A percentile compares a stretch with the other conserved stretches of the same genome.
phyloP scores from a whole-genome alignment of 2,329 filamentous ascomycete species.

The Aspergillus sojae region DNA sequence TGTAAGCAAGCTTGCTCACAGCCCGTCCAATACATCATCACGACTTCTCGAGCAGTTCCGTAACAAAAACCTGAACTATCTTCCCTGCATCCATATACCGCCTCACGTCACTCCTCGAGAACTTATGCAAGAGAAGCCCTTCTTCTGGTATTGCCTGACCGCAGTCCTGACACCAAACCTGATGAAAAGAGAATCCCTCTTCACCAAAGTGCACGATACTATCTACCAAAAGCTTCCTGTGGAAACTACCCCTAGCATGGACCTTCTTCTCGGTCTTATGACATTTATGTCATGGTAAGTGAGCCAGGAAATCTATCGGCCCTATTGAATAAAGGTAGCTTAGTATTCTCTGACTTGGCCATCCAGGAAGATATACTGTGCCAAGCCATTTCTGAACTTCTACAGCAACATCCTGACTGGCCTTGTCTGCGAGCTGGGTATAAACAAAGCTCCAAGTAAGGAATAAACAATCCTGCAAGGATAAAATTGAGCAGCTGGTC shows the following conservation, averaged over 20 bases:
- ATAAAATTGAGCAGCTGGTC: neutral
- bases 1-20: slow-evolving; percentile 37
- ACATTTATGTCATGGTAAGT: slow-evolving; percentile 48
- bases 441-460: neutral
- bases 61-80: slow-evolving; percentile 44
- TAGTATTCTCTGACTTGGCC: neutral
- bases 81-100: slow-evolving; percentile 51
- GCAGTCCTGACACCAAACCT: slow-evolving; percentile 50
- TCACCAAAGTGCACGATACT: slow-evolving; percentile 47
- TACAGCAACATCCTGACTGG: slow-evolving; percentile 18
- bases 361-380: neutral
- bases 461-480: neutral
- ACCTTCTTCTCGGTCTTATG: slow-evolving; percentile 57
- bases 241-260: slow-evolving; percentile 50
- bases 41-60: slow-evolving; percentile 46
- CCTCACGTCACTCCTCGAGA: slow-evolving; percentile 32
- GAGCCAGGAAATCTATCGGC: neutral
- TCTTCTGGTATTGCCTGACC: slow-evolving; percentile 56
- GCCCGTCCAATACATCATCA: no score
- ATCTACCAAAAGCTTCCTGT: slow-evolving; percentile 50
- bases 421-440: slow-evolving; percentile 19
- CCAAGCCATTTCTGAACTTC: neutral
- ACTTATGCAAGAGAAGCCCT: slow-evolving; percentile 49
- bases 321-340: neutral
- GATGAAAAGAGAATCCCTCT: slow-evolving; percentile 44